These are phyloP conservation scores for Amanita pallidorosea DNA, from an alignment of 768 basidiomycete genomes.

Conservation along the genomic window DNA sequence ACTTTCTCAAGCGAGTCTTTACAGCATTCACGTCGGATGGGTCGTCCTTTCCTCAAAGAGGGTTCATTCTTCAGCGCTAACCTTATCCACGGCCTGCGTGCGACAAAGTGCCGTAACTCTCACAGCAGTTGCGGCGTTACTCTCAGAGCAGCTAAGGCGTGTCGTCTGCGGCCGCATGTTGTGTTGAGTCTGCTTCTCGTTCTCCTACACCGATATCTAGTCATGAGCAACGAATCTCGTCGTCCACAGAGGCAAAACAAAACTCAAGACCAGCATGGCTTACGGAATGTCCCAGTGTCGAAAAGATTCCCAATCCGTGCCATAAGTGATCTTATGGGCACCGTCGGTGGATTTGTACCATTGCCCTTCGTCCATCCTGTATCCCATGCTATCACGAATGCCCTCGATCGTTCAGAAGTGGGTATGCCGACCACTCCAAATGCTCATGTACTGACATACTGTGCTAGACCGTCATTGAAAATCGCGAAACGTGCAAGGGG, in stretches of 20 bases:
- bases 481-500: neutral
- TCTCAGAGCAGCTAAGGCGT: neutral
- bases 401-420: neutral
- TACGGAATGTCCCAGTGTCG: neutral
- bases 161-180: neutral
- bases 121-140: neutral
- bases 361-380: neutral
- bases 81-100: neutral
- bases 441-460: neutral
- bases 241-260: neutral
- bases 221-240: neutral
- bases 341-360: neutral
- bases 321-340: neutral
- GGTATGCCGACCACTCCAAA: neutral
- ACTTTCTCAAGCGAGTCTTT: too few relatives aligned
- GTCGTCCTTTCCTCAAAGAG: too few relatives aligned
- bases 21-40: too few relatives aligned
- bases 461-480: neutral
- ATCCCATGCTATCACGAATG: neutral
- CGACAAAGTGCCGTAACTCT: neutral
- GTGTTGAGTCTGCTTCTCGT: neutral
- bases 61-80: neutral
- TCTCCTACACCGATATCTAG: neutral
- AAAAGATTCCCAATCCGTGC: neutral
- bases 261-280: neutral